Conservation (phyloP, 345 rosid genomes). For the Rhodamnia rubescens region DNA sequence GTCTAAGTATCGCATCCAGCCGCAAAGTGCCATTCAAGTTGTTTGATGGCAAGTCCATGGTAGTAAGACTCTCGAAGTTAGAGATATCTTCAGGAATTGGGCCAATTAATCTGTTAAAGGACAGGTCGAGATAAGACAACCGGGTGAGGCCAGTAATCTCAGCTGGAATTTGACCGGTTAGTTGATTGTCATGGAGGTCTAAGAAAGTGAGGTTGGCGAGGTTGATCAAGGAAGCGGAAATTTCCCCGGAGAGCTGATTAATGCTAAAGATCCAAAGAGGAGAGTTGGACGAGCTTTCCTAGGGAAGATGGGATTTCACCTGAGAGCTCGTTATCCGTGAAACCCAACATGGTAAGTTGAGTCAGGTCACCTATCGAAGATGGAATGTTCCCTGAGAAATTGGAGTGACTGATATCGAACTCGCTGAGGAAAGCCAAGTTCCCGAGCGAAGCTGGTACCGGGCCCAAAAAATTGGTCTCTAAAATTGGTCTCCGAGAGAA, state of each 20-base stretch:
- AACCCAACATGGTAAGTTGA: neutral
- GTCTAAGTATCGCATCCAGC: neutral
- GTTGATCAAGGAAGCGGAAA: neutral
- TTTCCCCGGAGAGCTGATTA: neutral
- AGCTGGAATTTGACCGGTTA: neutral
- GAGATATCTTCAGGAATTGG: conserved; percentile 3
- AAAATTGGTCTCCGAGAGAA: too few relatives aligned
- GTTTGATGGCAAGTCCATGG: neutral
- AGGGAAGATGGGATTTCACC: neutral
- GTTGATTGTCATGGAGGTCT: neutral
- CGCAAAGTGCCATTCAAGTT: conserved; percentile 1
- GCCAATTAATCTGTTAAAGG: conserved; percentile 4
- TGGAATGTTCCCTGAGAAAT: neutral
- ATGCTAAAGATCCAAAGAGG: neutral
- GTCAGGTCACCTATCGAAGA: neutral
- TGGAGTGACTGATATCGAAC: neutral
- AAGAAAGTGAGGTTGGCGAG: neutral
- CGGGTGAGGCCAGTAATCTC: neutral
- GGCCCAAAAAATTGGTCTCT: neutral
- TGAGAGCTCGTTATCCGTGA: neutral
- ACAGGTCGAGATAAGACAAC: neutral
- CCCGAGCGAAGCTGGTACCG: neutral
- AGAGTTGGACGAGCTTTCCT: neutral
- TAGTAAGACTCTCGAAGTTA: neutral
- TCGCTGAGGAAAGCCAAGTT: neutral